Conservation (phyloP, 2,329 filamentous ascomycete species). For the Fusarium buxicola region DNA sequence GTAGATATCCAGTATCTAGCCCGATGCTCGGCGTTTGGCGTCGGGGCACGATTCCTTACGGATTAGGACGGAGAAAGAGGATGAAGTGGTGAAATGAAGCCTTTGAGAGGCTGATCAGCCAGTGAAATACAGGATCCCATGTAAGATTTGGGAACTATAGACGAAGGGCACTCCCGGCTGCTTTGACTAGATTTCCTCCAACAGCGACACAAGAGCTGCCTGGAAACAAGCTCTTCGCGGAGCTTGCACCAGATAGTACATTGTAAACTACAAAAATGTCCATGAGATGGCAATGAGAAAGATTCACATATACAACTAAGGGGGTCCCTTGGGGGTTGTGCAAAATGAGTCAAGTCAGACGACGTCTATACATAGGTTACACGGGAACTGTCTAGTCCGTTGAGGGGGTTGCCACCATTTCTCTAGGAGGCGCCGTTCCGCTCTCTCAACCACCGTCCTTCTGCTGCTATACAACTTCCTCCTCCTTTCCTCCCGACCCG, state of each 20-base stretch:
- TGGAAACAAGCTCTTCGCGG: slow-evolving; percentile 19
- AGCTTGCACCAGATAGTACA: slow-evolving; percentile 28
- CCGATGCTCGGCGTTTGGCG: slow-evolving; percentile 46
- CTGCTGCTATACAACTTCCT: slow-evolving; percentile 28
- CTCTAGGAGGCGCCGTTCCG: slow-evolving; percentile 39
- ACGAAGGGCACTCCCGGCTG: slow-evolving; percentile 15
- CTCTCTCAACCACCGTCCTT: slow-evolving; percentile 40
- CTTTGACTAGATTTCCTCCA: slow-evolving; percentile 17
- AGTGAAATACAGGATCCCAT: slow-evolving; percentile 23
- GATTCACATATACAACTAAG: slow-evolving; percentile 29
- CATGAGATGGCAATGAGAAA: slow-evolving; percentile 39
- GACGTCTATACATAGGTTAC: slow-evolving; percentile 53
- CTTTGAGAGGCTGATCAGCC: slow-evolving; percentile 32
- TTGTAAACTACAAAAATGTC: slow-evolving; percentile 44
- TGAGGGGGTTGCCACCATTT: slow-evolving; percentile 37
- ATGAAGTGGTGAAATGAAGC: slow-evolving; percentile 26
- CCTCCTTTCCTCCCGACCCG: slow-evolving; percentile 17
- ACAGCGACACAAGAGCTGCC: slow-evolving; percentile 28
- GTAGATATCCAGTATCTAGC: slow-evolving; percentile 39
- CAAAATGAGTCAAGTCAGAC: slow-evolving; percentile 47
- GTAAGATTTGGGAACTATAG: slow-evolving; percentile 25
- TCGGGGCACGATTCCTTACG: slow-evolving; percentile 42
- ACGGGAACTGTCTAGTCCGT: slow-evolving; percentile 49
- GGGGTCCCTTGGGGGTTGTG: slow-evolving; percentile 22
- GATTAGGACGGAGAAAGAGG: slow-evolving; percentile 24